These are phyloP conservation scores for Globisporangium nagaii DNA, from an alignment of 352 stramenopile genomes.

Conservation along the genomic window DNA sequence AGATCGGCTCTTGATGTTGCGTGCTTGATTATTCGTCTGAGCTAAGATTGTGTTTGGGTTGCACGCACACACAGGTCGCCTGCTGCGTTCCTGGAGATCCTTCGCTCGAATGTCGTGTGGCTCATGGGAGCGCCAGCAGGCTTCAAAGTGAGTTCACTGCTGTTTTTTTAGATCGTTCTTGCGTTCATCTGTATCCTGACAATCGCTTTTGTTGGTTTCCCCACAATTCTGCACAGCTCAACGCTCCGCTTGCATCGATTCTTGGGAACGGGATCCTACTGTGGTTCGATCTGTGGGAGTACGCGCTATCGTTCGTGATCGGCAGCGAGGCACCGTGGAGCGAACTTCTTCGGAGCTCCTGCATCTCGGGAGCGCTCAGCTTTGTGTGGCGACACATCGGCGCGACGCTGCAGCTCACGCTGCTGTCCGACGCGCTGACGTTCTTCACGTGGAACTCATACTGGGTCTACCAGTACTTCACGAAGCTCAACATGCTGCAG, in stretches of 20 bases:
- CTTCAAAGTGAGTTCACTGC: conserved; percentile 45
- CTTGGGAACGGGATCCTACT: conserved; percentile 80
- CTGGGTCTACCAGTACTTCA: conserved; percentile 85
- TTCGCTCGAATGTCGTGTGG: conserved; percentile 64
- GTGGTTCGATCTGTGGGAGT: conserved; percentile 75
- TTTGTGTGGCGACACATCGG: conserved; percentile 29
- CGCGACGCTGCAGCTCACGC: conserved; percentile 65
- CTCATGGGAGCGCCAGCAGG: conserved; percentile 70
- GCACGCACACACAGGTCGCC: conserved; percentile 27
- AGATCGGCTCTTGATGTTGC: background rate
- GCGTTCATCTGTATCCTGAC: background rate
- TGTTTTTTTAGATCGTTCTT: too few relatives aligned
- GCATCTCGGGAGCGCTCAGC: background rate
- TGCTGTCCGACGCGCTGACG: conserved; percentile 65
- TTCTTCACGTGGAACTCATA: conserved; percentile 83
- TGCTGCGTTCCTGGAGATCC: conserved; percentile 25
- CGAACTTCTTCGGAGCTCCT: background rate
- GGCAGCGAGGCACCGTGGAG: conserved; percentile 1
- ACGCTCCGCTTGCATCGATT: conserved; percentile 83
- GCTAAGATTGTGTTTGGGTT: conserved; percentile 8
- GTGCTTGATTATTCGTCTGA: too few relatives aligned
- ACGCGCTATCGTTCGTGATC: conserved; percentile 28
- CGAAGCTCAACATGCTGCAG: conserved; percentile 80
- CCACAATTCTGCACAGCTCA: conserved; percentile 48
- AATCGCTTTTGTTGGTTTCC: background rate